phyloP scores from a whole-genome alignment of 2,329 filamentous ascomycete species.

The Neopestalotiopsis clavispora region DNA sequence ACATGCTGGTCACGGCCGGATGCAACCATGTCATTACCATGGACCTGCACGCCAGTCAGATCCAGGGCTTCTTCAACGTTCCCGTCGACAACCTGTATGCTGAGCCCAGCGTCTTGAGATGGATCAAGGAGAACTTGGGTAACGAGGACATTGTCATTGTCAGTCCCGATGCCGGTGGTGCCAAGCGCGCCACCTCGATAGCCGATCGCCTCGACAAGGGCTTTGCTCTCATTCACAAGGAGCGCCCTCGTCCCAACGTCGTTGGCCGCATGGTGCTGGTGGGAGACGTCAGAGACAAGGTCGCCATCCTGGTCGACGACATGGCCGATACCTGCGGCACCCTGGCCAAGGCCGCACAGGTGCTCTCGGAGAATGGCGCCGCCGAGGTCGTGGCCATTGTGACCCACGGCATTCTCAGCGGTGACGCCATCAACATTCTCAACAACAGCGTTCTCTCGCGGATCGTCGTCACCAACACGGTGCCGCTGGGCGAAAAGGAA shows the following conservation, averaged over 20 bases:
- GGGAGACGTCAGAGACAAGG: slow-evolving; percentile 87
- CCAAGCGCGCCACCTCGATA: slow-evolving; percentile 92
- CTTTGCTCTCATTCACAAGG: slow-evolving; percentile 97
- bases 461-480: slow-evolving; percentile 80
- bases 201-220: slow-evolving; percentile 88
- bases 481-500: slow-evolving; percentile 77
- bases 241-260: slow-evolving; percentile 83
- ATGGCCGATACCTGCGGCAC: slow-evolving; percentile 98
- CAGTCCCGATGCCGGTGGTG: slow-evolving; percentile 91
- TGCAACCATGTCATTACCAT: slow-evolving; percentile 95
- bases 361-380: slow-evolving; percentile 85
- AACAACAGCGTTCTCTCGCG: slow-evolving; percentile 72
- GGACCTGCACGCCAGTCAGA: slow-evolving; percentile 93
- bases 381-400: slow-evolving; percentile 92
- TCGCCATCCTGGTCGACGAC: slow-evolving; percentile 95
- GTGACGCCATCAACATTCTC: slow-evolving; percentile 73
- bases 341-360: slow-evolving; percentile 79
- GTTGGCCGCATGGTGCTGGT: slow-evolving; percentile 96
- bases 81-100: slow-evolving; percentile 83
- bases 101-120: slow-evolving; percentile 88
- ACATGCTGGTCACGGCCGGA: slow-evolving; percentile 95
- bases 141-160: slow-evolving; percentile 90
- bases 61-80: slow-evolving; percentile 93
- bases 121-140: slow-evolving; percentile 86
- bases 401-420: slow-evolving; percentile 82